Percentiles rank a stretch among this genome's conserved stretches.
Conservation (phyloP, 2,329 filamentous ascomycete genomes). For the Penicillium carneum region DNA sequence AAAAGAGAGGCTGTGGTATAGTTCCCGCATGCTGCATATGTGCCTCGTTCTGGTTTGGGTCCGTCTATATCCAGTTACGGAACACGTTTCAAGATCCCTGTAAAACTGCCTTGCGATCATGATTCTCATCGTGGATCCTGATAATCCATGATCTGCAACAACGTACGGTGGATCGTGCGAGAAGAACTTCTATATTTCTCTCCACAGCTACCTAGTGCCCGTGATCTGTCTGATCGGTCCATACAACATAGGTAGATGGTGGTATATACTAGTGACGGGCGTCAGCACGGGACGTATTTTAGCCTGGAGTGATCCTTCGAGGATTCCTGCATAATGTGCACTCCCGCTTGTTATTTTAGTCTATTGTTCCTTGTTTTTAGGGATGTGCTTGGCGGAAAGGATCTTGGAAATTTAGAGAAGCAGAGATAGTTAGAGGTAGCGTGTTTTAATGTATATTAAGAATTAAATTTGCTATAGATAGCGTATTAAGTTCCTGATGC, state of each 20-base stretch:
- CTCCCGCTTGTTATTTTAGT: background rate
- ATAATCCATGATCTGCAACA: background rate
- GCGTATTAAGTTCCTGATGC: constrained; percentile 8
- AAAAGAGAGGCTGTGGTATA: constrained; percentile 6
- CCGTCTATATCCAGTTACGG: background rate
- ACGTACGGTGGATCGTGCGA: constrained; percentile 10
- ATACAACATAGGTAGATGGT: background rate
- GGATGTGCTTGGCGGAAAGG: constrained; percentile 18
- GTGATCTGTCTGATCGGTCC: background rate
- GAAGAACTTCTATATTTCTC: background rate
- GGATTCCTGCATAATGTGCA: constrained; percentile 1
- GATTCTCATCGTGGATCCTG: constrained; percentile 6
- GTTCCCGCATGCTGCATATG: constrained; percentile 10
- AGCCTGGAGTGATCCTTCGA: background rate
- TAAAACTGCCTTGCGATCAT: constrained; percentile 9
- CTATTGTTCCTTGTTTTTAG: constrained; percentile 11
- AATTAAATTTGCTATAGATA: background rate
- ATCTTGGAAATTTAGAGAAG: constrained; percentile 19
- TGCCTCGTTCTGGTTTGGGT: background rate
- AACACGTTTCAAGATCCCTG: constrained; percentile 1
- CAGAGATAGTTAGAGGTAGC: constrained; percentile 13
- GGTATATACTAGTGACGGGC: constrained; percentile 1
- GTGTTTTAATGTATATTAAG: constrained; percentile 19
- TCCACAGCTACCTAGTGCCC: background rate
- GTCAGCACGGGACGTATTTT: constrained; percentile 6